phyloP scores from a whole-genome alignment of 108 stramenopile genomes.

The Nitzschia sp. region DNA sequence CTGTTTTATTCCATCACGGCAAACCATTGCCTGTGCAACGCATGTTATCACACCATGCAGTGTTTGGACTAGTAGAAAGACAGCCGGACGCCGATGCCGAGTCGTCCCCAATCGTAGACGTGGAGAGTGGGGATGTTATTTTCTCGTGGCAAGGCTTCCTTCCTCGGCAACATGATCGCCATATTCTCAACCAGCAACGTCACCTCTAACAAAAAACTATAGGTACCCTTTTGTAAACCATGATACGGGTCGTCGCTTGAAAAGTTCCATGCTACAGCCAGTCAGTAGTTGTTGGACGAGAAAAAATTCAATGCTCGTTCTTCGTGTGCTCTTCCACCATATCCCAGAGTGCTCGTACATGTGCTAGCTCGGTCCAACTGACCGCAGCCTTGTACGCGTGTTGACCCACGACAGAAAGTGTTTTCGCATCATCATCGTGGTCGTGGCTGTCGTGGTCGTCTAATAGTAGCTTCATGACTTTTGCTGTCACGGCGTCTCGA shows the following conservation, averaged over 20 bases:
- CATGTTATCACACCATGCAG: not conserved
- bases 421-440: not conserved
- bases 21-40: not conserved
- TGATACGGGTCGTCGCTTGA: not conserved
- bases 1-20: not conserved
- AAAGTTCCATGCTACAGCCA: not conserved
- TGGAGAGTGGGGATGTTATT: not conserved
- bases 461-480: not conserved
- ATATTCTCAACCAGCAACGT: not conserved
- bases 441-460: not conserved
- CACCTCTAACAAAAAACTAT: not conserved
- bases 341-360: not conserved
- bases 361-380: conserved; percentile 4
- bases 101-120: not conserved
- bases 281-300: not conserved
- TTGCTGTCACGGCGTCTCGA: not conserved
- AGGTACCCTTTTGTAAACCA: not conserved
- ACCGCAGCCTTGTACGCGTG: not conserved
- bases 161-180: not conserved
- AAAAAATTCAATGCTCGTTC: not conserved
- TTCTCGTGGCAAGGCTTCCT: not conserved
- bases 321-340: not conserved
- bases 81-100: not conserved
- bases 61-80: not conserved
- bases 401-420: not conserved